Base-by-base conservation (phyloP, 164 flowering plant genomes). In the Tetracentron sinense region DNA sequence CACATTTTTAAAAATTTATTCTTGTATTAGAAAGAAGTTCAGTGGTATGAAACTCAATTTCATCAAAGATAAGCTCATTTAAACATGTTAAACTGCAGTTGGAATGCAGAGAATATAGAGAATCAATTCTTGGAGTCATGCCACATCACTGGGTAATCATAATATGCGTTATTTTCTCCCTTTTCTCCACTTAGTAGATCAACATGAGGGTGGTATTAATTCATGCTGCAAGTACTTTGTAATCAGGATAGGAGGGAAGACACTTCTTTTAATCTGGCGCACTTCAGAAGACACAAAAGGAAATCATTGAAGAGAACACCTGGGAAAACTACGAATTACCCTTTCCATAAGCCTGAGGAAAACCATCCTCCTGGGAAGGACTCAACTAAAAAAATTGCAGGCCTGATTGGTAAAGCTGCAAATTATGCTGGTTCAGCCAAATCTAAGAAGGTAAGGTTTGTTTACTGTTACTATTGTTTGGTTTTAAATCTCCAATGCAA, bases 91-190 rank as follows among this genome's bases (percentile, higher is more conserved):
- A 25, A 51, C 58, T 78, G 61, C 74, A 95, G 99, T 85, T 84
- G 76, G 99, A 92, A 71, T 95, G 99, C 78, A 83, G 97, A 83
- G 96, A 92, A 64, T 89, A 88, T 61, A 85, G 99, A 74, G 99
- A 94, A 79, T 95, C 99, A 48, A 76, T 95, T 56, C 97, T 94
- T 72, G 96, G 94, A 67, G 88, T 88, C 25, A 79, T 95, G 97
- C 99, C 99, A 17, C 99, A 95, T 82, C 88, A 79, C 62, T 94
- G 97, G 97, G 99, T 94, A 82, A 71, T 75, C 47, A 17, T 22
- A 50, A 31, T 30, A 29, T 16, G 12, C 26, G 23, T 14, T 35
- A 2, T 12, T 67, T 8, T 31, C 29, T 42, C 21, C 55, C 21
- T 21, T 10, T 49, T 17, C 31, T 23, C 22, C 27, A 48, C 35